These are phyloP conservation scores for Boletus patriciae DNA, from an alignment of 768 basidiomycete species.

Conservation along the genomic window DNA sequence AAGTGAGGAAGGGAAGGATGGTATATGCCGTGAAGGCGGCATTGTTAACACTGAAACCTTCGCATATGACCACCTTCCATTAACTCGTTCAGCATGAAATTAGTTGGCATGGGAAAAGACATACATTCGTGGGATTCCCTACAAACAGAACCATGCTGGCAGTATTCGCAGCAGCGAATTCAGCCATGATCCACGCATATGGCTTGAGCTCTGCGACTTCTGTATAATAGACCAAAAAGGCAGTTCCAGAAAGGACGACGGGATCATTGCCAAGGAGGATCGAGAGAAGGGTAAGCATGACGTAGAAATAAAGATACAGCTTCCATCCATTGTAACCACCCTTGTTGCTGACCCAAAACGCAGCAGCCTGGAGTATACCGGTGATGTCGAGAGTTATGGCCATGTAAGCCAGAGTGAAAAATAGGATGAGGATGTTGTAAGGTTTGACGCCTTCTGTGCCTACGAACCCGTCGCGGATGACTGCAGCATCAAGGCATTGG, in stretches of 20 bases:
- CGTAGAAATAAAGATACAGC: slow-evolving; percentile 78
- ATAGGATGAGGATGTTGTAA: slow-evolving; percentile 90
- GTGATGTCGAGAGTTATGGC: slow-evolving; percentile 89
- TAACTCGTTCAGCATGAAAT: background rate
- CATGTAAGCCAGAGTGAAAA: slow-evolving; percentile 90
- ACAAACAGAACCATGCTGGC: slow-evolving; percentile 74
- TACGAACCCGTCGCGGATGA: slow-evolving; percentile 76
- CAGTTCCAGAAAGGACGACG: slow-evolving; percentile 87
- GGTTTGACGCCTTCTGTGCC: slow-evolving; percentile 79
- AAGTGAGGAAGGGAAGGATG: slow-evolving; percentile 75
- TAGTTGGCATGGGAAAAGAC: slow-evolving; percentile 1
- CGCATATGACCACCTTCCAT: slow-evolving; percentile 69
- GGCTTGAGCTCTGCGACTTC: slow-evolving; percentile 52
- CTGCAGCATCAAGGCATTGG: slow-evolving; percentile 45
- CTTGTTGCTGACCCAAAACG: slow-evolving; percentile 83
- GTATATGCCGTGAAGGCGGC: slow-evolving; percentile 80
- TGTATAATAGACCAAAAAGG: slow-evolving; percentile 88
- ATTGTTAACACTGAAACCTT: slow-evolving; percentile 78
- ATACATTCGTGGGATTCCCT: slow-evolving; percentile 85
- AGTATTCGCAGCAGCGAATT: slow-evolving; percentile 79
- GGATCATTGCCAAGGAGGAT: slow-evolving; percentile 89
- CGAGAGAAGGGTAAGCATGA: slow-evolving; percentile 76
- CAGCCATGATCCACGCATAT: slow-evolving; percentile 69
- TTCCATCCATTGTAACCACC: slow-evolving; percentile 68
- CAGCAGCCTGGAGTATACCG: slow-evolving; percentile 81